Percentiles rank a stretch among this genome's conserved stretches.
phyloP scores from a whole-genome alignment of 1,284 basidiomycete genomes.

The Puccinia hordei region DNA sequence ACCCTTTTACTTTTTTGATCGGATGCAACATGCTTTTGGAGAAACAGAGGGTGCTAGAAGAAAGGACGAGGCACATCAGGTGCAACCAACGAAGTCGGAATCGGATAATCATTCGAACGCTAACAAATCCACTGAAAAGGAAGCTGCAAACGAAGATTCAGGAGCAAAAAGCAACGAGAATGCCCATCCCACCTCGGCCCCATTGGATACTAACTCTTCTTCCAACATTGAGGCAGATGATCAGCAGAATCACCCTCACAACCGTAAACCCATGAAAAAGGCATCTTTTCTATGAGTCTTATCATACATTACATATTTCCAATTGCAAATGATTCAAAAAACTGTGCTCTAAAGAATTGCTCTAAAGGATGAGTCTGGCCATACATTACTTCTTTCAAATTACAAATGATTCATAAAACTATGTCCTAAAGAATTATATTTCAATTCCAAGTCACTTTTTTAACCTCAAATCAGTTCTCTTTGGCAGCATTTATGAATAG shows the following conservation, averaged over 20 bases:
- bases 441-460: too few relatives aligned
- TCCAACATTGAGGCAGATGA: background rate
- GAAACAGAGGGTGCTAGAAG: background rate
- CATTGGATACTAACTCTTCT: background rate
- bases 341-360: too few relatives aligned
- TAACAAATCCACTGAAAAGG: background rate
- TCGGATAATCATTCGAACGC: background rate
- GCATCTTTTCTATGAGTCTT: background rate
- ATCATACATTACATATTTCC: too few relatives aligned
- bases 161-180: background rate
- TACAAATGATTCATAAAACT: too few relatives aligned
- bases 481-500: too few relatives aligned
- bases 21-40: background rate
- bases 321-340: too few relatives aligned
- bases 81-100: background rate
- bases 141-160: background rate
- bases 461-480: too few relatives aligned
- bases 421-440: too few relatives aligned
- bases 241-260: background rate
- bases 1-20: background rate
- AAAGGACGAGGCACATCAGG: background rate
- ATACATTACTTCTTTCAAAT: too few relatives aligned
- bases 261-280: conserved; percentile 4
- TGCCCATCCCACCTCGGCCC: background rate
- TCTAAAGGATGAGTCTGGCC: too few relatives aligned